Base-by-base conservation (phyloP, 805 yeast genomes). In the Wickerhamomyces hampshirensis region DNA sequence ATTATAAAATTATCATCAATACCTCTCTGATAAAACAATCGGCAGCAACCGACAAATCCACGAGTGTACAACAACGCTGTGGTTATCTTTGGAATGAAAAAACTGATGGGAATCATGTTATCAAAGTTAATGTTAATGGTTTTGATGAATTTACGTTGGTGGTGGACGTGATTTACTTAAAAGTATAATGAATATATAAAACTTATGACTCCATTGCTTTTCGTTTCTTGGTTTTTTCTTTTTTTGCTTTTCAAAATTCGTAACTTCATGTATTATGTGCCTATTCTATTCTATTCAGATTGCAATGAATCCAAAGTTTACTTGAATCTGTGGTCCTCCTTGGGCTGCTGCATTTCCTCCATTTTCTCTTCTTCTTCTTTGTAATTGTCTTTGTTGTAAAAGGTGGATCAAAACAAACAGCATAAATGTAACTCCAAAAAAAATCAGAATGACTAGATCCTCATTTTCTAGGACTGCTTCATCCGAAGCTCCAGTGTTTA, bases 291-390 rank as follows among this genome's bases (percentile, higher is more conserved):
- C n/a, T n/a, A n/a, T n/a, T 32, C 28, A 44, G 11, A 44, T 42
- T 3, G 53, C 51, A 14, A 47, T 29, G 15, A 48, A 31, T 9
- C 52, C 40, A 19, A 50, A 43, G n/a, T 48, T 40, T 14, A 46
- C 28, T 23, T 48, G 48, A 21, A 48, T 19, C 14, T 39, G 35
- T 14, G 44, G 39, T 13, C 36, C 23, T 5, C 19, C 18, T 17
- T 39, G 34, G 24, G 10, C 24, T 7, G 10, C 24, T 8, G 10
- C 24, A 21, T 21, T 21, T 11, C 24, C 24, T 3, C 30, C 38
- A 14, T 34, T 39, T 18, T 45, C 35, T n/a, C 32, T 39, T 5
- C 33, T 7, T 23, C 43, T 31, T 31, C 43, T 35, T 35, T 48
- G 30, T 10, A 37, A 8, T 15, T 40, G 45, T 18, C 50, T 34